phyloP scores from a whole-genome alignment of 495 filamentous ascomycete species.

The Xylaria intraflava region DNA sequence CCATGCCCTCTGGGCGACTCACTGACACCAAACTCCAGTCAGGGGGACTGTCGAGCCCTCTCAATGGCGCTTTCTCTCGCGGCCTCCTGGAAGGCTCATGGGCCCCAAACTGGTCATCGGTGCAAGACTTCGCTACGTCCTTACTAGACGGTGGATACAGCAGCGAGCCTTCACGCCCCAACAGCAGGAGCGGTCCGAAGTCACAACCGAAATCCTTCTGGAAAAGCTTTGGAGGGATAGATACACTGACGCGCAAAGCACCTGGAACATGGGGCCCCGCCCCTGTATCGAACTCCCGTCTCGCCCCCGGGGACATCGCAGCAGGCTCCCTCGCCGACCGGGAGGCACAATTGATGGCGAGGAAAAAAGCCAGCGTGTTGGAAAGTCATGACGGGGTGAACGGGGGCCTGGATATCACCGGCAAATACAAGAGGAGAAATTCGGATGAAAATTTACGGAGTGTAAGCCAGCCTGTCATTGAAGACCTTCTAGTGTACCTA shows the following conservation, averaged over 20 bases:
- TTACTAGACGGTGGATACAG: constrained; percentile 30
- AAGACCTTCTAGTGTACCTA: constrained; percentile 77
- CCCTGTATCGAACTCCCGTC: constrained; percentile 29
- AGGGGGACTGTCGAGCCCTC: constrained; percentile 22
- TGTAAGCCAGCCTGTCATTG: constrained; percentile 39
- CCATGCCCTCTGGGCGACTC: constrained; percentile 37
- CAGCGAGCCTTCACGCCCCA: constrained; percentile 27
- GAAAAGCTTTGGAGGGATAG: constrained; percentile 23
- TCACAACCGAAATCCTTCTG: constrained; percentile 23
- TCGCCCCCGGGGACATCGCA: constrained; percentile 38
- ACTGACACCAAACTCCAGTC: constrained; percentile 24
- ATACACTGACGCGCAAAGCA: constrained; percentile 12
- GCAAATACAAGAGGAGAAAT: constrained; percentile 48
- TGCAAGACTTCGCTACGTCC: constrained; percentile 39
- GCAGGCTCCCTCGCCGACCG: constrained; percentile 42
- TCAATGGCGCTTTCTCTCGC: constrained; percentile 27
- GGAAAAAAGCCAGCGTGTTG: constrained; percentile 44
- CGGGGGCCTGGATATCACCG: constrained; percentile 39
- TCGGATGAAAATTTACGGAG: constrained; percentile 41
- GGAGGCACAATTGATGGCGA: constrained; percentile 41
- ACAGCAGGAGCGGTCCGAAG: constrained; percentile 26
- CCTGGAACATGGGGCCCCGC: constrained; percentile 36
- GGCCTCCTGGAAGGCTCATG: constrained; percentile 38
- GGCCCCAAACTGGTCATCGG: constrained; percentile 41
- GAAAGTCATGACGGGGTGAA: constrained; percentile 46